Conservation (phyloP, 75 land plant genomes). For the Pinus albicaulis region DNA sequence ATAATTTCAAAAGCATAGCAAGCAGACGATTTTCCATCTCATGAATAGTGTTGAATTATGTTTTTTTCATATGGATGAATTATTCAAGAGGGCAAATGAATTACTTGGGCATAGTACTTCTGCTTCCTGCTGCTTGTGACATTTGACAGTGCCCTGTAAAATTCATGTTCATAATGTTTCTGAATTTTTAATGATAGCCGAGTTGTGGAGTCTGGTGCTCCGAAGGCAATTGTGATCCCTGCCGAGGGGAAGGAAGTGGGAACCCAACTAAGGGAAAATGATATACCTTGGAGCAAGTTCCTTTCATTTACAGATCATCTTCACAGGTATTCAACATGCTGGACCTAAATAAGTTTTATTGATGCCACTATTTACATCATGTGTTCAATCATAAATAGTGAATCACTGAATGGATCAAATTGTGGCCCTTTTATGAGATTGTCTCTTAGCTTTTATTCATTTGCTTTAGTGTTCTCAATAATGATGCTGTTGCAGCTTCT, state of each 20-base stretch:
- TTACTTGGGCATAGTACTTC: conserved; percentile 3
- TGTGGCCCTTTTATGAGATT: conserved; percentile 4
- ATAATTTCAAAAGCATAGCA: background rate
- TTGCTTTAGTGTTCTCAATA: background rate
- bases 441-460: background rate
- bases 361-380: background rate
- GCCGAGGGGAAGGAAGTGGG: conserved; percentile 46
- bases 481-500: background rate
- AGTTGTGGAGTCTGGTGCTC: conserved; percentile 61
- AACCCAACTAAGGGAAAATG: conserved; percentile 57
- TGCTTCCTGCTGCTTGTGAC: background rate
- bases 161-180: conserved; percentile 1
- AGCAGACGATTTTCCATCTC: background rate
- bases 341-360: background rate
- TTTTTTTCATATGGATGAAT: background rate
- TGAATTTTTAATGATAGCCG: conserved; percentile 39
- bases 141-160: background rate
- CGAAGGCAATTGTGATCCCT: conserved; percentile 77
- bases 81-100: background rate
- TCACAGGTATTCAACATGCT: conserved; percentile 46
- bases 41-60: background rate
- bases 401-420: background rate
- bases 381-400: background rate
- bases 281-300: conserved; percentile 79
- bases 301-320: conserved; percentile 33